Conservation (phyloP, 106 monocot genomes). For the Platanthera zijinensis region DNA sequence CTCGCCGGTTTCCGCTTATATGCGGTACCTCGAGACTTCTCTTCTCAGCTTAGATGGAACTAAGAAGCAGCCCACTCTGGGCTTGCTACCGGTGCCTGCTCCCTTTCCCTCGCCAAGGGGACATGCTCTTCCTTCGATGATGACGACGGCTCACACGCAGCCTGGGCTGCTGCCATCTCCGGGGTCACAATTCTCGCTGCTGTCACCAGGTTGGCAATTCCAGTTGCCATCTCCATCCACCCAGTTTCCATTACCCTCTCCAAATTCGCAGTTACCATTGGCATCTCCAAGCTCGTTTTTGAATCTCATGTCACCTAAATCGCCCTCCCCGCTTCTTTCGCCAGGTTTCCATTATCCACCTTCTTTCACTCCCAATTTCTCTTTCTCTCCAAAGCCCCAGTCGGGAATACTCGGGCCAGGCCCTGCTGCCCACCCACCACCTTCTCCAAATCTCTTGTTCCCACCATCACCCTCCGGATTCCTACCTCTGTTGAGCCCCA, state of each 20-base stretch:
- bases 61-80: background rate
- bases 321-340: slow-evolving; percentile 62
- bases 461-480: slow-evolving; percentile 69
- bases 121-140: background rate
- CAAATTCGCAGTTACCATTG: slow-evolving; percentile 17
- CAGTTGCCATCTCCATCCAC: slow-evolving; percentile 17
- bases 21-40: slow-evolving; percentile 71
- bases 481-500: slow-evolving; percentile 46
- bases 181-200: slow-evolving; percentile 10
- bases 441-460: slow-evolving; percentile 44
- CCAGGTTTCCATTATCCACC: slow-evolving; percentile 64
- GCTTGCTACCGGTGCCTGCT: slow-evolving; percentile 1
- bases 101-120: slow-evolving; percentile 23
- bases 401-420: slow-evolving; percentile 59
- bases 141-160: slow-evolving; percentile 1
- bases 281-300: slow-evolving; percentile 43
- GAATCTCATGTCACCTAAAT: slow-evolving; percentile 59
- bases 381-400: slow-evolving; percentile 35
- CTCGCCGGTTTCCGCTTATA: slow-evolving; percentile 60
- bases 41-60: slow-evolving; percentile 25
- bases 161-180: slow-evolving; percentile 21
- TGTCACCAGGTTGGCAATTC: slow-evolving; percentile 12
- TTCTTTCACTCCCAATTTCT: slow-evolving; percentile 53
- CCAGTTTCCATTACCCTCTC: slow-evolving; percentile 21
- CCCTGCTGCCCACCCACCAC: slow-evolving; percentile 24